Base-by-base conservation (phyloP, 139 green algal species). In the Volvox reticuliferus region DNA sequence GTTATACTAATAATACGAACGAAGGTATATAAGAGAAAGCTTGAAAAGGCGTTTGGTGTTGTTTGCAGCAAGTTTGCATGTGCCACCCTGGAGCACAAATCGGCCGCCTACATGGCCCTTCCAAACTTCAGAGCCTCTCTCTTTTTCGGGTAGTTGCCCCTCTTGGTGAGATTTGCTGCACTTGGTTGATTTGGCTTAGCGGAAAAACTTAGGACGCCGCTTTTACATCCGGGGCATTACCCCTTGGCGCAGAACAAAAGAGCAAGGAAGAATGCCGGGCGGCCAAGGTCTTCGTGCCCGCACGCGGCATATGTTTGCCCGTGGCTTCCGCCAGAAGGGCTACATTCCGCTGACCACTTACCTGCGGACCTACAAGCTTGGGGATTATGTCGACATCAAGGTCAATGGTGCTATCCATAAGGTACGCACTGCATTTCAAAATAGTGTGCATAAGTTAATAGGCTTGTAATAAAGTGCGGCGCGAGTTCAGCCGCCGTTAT, bases 321-420 rank as follows among this genome's bases (percentile, higher is more conserved):
- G 96, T 67, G 95, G 92, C 75, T 98, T 97, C 94, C 93, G 97
- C 79, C 91, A 97, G 85, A 96, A 99, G 89, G 98, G 98, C 69
- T 97, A 95, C 95, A 99, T 99, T 93, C 94, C 95, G 67, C 89
- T 99, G 20, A 95, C 95, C 69, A 97, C 94, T 18, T 99, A 99
- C 96, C 96, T 99, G 94, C 96, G 97, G 75, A 97, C 82, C 84
- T 99, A 98, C 96, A 98, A 98, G 95, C 82, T 99, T 65, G 98
- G 98, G 44, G 98, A 99, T 94, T 99, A 98, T 93, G 98, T 99
- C 28, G 98, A 99, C 96, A 98, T 99, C 94, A 99, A 99, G 94
- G 97, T 99, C 77, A 99, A 99, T 94, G 92, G 95, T 78, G 96
- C 98, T 35, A 96, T 99, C 87, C 98, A 99, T 82, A 98, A 98